Evolutionary conservation across 371 early-diverging fungal genomes (phyloP), one percentile per base, ranked within the genome.

Genomic region (Syncephalastrum monosporum): DNA sequence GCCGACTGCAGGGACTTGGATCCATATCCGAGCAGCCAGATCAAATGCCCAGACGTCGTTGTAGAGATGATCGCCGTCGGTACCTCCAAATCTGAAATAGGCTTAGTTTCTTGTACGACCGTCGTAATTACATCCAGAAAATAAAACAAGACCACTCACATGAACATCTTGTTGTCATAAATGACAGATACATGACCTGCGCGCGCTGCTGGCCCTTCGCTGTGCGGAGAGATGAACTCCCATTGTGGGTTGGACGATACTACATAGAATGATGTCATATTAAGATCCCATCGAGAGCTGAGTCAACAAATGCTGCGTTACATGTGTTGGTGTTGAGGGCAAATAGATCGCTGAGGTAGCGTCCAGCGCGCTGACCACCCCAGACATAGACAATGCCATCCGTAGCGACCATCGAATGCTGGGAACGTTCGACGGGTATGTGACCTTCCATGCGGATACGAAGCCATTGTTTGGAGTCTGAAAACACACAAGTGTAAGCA

Each of bases 31-130:
- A 4, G 69, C 64, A 19, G 72, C 75, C 24, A 85, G 63, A 60
- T 86, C 86, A 55, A 82, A 88, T 15, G 75, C 74, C 91, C 91
- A 91, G 63, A 90, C 71, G 64, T 91, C 91, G 60, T 89, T 89
- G 59, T 81, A 86, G 50, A 83, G 79, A 56, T 64, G 69, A 27
- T 83, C 79, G 51, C 87, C 86, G 59, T 90, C 81, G 45, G 81
- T 86, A 41, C 91, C 91, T 56, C 91, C 91, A 67, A 89, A 90
- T 47, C 87, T 86, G 55, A 33, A 33, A 47, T 48, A 33, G 38
- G 38, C 38, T 33, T 33, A 33, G 38, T 53, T 41, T n/a, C 43
- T 43, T 27, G 56, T 21, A 17, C 50, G 47, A 56, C 33, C n/a
- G 49, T 41, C 23, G 13, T 7, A 17, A 49, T 55, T 16, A 43